Evolutionary conservation across 2,329 filamentous ascomycete species (phyloP), one percentile per base, ranked within the genome.

Genomic region (Aureobasidium sp.): DNA sequence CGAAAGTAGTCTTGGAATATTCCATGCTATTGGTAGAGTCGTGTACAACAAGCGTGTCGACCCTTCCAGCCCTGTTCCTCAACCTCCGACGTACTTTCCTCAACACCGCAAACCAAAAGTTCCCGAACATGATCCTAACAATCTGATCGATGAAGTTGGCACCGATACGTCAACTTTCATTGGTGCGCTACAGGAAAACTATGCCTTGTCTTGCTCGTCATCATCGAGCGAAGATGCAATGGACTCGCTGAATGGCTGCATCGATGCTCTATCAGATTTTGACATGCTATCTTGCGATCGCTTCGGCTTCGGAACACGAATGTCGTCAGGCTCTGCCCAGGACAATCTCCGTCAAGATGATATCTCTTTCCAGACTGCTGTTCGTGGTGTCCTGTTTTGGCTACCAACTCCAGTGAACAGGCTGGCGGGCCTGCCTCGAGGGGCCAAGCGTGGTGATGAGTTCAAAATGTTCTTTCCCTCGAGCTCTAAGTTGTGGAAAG

Each of bases 1-100:
- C 61, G 94, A 97, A 75, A 87, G 89, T 17, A 96, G 88, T 65
- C 79, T 99, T 2, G 94, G 93, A 1, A 91, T 99, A 56, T 99
- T 99, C 70, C 94, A 99, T 72, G 91, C 94, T 0, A 89, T 97
- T 14, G 94, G 93, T 3, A 97, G 94, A 71, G 90, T 99, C 2
- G 87, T 97, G 0, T 96, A 97, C 77, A 99, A 99, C 77, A 99
- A 97, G 72, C 84, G 94, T 49, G 82, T 88, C 24, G 85, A 87
- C 31, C 71, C 73, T 4, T 74, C 79, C 14, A 67, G 72, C 48
- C 68, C 70, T 48, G 67, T 75, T 3, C 64, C 73, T 42, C 77
- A 79, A 56, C 79, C 79, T 15, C 77, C 79, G 22, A 68, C 73
- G 44, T 78, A 76, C 68, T 74, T 80, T 33, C 76, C 78, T 0